Base-by-base conservation (phyloP, 1,284 basidiomycete genomes). In the Cutaneotrichosporon mucoides region DNA sequence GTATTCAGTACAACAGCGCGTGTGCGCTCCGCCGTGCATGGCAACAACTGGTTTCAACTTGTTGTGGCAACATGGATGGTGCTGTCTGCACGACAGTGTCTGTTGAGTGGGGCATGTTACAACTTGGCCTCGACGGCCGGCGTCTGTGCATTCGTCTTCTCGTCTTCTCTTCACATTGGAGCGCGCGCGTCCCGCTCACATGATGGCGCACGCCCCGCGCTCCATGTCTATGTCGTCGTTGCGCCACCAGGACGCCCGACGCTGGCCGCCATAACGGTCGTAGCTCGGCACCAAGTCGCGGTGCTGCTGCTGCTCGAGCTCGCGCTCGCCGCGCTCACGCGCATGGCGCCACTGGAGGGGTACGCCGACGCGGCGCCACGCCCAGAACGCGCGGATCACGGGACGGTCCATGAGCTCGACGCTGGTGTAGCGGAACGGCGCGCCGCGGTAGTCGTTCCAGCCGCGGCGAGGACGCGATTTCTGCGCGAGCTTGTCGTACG, bases 341-440 rank as follows among this genome's bases (percentile, higher is more conserved):
- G 63, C 64, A 46, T 68, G 62, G 42, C 66, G 57, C 73, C 71
- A 74, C 5, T 46, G 49, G 7, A 40, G 46, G 3, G 70, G 67
- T 10, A 65, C 59, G 70, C 88, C 88, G 33, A 92, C 89, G 12
- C 83, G 85, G 79, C 88, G 87, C 90, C 90, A 93, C 55, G 86
- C 86, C 78, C 88, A 88, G 71, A 91, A 93, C 37, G 87, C 86
- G 84, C 91, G 92, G 62, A 93, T 69, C 8, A 92, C 86, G n/a
- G 85, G 79, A 63, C 69, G 75, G 10, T 9, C 37, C 6, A 57
- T 53, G 16, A 42, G 43, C 49, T 70, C 67, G 13, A 24, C 13
- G 24, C 55, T 52, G 6, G 63, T 54, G 63, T 78, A 79, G 4
- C 52, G 60, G 48, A 79, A 73, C 13, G 72, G 71, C 3, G 59